A percentile compares a stretch with the other conserved stretches of the same genome.
Conservation (phyloP, 1,284 basidiomycete species). For the Tilletia walkeri region DNA sequence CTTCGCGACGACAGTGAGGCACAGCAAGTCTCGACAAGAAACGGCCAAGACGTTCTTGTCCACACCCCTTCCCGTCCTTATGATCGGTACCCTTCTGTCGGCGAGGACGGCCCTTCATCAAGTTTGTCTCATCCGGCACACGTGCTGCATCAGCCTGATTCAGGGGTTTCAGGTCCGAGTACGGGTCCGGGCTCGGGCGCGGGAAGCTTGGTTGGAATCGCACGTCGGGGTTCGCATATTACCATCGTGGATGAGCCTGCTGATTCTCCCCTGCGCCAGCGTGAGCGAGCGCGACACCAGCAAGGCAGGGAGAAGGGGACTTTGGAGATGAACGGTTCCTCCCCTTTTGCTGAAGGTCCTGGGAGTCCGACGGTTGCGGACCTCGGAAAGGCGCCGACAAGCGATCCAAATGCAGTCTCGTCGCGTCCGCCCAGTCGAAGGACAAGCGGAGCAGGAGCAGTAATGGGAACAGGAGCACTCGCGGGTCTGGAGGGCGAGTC, state of each 20-base stretch:
- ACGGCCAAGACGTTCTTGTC: background rate
- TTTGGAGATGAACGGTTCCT: background rate
- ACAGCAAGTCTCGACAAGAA: background rate
- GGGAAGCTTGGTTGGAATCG: too few species aligned
- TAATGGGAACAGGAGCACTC: background rate
- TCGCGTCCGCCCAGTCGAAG: background rate
- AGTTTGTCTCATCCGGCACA: background rate
- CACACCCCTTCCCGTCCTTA: background rate
- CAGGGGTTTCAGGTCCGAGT: background rate
- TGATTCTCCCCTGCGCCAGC: slow-evolving; percentile 2
- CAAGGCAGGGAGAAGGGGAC: background rate
- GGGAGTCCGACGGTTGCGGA: background rate
- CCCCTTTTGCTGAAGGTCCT: background rate
- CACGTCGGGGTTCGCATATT: background rate
- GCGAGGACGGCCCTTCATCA: background rate
- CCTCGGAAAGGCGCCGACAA: background rate
- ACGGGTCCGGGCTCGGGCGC: background rate
- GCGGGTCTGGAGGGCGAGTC: background rate
- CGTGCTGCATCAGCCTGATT: background rate
- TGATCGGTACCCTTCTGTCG: background rate
- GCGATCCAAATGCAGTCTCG: background rate
- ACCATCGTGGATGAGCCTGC: background rate
- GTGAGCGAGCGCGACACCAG: background rate
- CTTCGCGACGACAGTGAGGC: background rate
- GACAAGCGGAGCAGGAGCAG: background rate